phyloP scores from a whole-genome alignment of 352 stramenopile species.

The Globisporangium barbulae region DNA sequence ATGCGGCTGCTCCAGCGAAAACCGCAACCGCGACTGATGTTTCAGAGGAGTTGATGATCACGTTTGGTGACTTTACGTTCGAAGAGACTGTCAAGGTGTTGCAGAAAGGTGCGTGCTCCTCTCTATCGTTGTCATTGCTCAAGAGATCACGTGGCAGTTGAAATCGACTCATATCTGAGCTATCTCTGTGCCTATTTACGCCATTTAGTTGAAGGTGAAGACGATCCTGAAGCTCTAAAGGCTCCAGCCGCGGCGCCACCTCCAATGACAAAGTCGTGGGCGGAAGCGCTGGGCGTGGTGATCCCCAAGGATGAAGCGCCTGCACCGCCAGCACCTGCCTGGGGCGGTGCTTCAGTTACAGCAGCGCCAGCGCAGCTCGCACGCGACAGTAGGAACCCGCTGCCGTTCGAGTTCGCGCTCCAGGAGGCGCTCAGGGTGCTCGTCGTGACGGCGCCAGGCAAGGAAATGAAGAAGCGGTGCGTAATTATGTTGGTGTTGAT shows the following conservation, averaged over 20 bases:
- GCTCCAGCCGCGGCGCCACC: conserved; percentile 5
- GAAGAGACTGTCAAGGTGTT: conserved; percentile 58
- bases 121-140: conserved; percentile 15
- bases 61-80: conserved; percentile 76
- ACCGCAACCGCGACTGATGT: background rate
- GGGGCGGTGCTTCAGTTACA: conserved; percentile 21
- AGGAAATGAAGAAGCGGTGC: conserved; percentile 84
- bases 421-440: conserved; percentile 54
- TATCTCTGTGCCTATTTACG: background rate
- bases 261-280: conserved; percentile 54
- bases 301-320: conserved; percentile 16
- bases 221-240: background rate
- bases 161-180: background rate
- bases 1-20: background rate
- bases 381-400: conserved; percentile 12
- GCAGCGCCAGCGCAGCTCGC: conserved; percentile 5
- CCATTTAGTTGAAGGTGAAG: background rate
- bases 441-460: conserved; percentile 54
- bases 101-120: conserved; percentile 33
- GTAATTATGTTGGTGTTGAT: background rate
- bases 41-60: conserved; percentile 38
- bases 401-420: conserved; percentile 66
- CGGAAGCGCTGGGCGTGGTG: conserved; percentile 43
- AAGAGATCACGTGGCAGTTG: background rate
- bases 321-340: conserved; percentile 22